phyloP scores from a whole-genome alignment of 1,284 basidiomycete species.

The Leccinum insigne region DNA sequence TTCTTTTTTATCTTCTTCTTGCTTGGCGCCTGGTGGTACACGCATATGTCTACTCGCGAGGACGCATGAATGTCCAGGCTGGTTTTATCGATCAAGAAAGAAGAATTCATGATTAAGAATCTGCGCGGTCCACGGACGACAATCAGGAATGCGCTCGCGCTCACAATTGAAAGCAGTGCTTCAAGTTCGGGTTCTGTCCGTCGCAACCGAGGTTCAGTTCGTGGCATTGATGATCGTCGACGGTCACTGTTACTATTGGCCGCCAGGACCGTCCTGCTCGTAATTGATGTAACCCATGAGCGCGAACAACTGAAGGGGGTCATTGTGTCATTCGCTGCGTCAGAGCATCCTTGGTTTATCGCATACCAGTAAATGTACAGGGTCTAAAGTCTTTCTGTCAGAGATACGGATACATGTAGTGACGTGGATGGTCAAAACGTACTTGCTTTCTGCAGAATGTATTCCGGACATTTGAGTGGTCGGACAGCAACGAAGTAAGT shows the following conservation, averaged over 20 bases:
- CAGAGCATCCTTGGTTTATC: neutral
- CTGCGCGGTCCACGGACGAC: neutral
- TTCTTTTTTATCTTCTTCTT: constrained; percentile 62
- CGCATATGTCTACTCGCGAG: constrained; percentile 49
- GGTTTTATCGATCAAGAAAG: neutral
- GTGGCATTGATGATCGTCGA: constrained; percentile 47
- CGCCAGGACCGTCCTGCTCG: constrained; percentile 58
- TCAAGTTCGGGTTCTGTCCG: constrained; percentile 68
- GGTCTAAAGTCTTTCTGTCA: constrained; percentile 1
- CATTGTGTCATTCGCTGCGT: neutral
- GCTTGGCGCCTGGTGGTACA: constrained; percentile 53
- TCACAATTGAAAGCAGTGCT: constrained; percentile 52
- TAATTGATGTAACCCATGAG: constrained; percentile 46
- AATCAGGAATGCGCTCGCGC: neutral
- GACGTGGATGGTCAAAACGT: neutral
- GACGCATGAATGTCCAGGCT: constrained; percentile 41
- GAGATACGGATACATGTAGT: neutral
- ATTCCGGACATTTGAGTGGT: neutral
- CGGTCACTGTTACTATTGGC: constrained; percentile 57
- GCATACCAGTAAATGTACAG: constrained; percentile 16
- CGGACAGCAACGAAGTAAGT: neutral
- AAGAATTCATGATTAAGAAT: neutral
- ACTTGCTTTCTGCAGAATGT: constrained; percentile 1
- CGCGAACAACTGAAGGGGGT: constrained; percentile 40
- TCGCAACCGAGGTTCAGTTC: constrained; percentile 63